phyloP scores from a whole-genome alignment of 768 basidiomycete genomes.

The Pulveroboletus ravenelii region DNA sequence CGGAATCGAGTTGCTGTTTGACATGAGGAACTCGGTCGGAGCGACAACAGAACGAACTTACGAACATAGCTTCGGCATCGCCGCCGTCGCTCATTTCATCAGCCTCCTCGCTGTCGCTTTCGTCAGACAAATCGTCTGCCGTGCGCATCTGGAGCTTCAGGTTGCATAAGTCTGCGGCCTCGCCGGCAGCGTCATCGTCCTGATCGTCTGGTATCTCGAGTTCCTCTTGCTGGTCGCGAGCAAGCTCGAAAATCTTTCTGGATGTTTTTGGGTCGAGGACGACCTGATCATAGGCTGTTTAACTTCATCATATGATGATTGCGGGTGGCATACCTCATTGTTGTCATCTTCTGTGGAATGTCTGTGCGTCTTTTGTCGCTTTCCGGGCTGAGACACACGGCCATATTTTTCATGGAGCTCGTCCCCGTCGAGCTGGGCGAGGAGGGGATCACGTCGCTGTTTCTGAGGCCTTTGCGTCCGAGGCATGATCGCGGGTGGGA shows the following conservation, averaged over 20 bases:
- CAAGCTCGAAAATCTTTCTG: slow-evolving; percentile 84
- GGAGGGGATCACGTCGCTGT: slow-evolving; percentile 80
- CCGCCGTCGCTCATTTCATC: slow-evolving; percentile 19
- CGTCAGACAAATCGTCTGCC: slow-evolving; percentile 53
- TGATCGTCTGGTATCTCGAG: slow-evolving; percentile 61
- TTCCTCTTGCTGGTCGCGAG: slow-evolving; percentile 90
- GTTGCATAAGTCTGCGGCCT: slow-evolving; percentile 23
- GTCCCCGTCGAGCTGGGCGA: slow-evolving; percentile 78
- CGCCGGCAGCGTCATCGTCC: slow-evolving; percentile 36
- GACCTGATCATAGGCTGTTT: slow-evolving; percentile 37
- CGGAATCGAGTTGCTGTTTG: slow-evolving; percentile 80
- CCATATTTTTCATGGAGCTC: slow-evolving; percentile 75
- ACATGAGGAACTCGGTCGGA: slow-evolving; percentile 3
- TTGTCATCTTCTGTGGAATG: slow-evolving; percentile 47
- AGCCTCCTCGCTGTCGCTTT: slow-evolving; percentile 40
- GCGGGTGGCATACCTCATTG: slow-evolving; percentile 44
- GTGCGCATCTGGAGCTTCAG: slow-evolving; percentile 23
- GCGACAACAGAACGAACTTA: slow-evolving; percentile 31
- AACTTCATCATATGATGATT: neutral
- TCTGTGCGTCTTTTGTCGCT: slow-evolving; percentile 58
- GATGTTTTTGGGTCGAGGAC: slow-evolving; percentile 80
- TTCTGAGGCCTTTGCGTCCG: slow-evolving; percentile 53
- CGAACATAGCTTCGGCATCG: slow-evolving; percentile 59
- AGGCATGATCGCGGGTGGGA: slow-evolving; percentile 49
- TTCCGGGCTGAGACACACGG: slow-evolving; percentile 68